Evolutionary conservation across 192 early-diverging fungal genomes (phyloP), one percentile per base, ranked within the genome.

Genomic region (Rhizophagus clarus): DNA sequence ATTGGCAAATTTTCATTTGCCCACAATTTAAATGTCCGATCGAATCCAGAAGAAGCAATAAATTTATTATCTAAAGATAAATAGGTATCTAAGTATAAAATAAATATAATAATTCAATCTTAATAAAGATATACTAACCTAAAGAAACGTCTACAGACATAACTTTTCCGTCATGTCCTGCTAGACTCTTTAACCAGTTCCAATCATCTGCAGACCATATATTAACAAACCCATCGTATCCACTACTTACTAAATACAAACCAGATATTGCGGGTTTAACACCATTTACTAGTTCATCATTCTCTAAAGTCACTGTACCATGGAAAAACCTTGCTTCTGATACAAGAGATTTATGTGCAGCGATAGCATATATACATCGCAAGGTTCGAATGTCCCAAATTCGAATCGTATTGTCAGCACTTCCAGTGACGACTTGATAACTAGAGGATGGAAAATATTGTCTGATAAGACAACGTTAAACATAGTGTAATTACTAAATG

Each of bases 141-240:
- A 56, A 47, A 66, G 92, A 92, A 31, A 98, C 86, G 84, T 99
- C 98, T 17, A 96, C 85, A 64, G 93, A 87, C 88, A 95, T 95
- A 1, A 99, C 94, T 81, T 96, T 97, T 73, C 94, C 94, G 61
- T 96, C 94, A 74, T 97, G 91, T 0, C 97, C 97, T 22, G 92
- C 88, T 69, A 99, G 86, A 49, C 91, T 93, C 80, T 95, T 96
- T 74, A 97, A 85, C 67, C 96, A 89, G 82, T 95, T 96, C 89
- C 92, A 99, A 82, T 98, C 97, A 56, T 97, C 98, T 20, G 92
- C 93, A 31, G 93, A 93, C 95, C 96, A 99, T 8, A 99, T 83
- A 82, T 96, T 99, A 64, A 96, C 89, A 10, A 94, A 91, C 1
- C 96, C 96, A 79, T 99, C 98, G 82, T 96, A 97, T 49, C 93